These are phyloP conservation scores for Lasiodiplodia sp. DNA, from an alignment of 2,329 filamentous ascomycete genomes.

Conservation along the genomic window DNA sequence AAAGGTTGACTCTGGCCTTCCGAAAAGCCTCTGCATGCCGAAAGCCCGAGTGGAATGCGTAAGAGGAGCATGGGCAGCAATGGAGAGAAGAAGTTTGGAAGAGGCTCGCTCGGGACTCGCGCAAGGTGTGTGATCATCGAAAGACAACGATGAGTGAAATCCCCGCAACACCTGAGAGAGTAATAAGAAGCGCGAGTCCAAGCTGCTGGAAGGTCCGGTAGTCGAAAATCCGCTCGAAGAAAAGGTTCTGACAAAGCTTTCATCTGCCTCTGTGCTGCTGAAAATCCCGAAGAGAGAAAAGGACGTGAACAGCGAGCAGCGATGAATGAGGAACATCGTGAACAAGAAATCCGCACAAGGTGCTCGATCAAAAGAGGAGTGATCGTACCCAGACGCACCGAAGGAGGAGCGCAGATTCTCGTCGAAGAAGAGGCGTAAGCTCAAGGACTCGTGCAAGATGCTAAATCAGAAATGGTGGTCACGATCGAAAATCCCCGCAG, in stretches of 20 bases:
- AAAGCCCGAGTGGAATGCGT: not conserved
- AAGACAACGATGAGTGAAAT: not conserved
- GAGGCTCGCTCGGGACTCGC: not conserved
- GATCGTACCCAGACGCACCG: not conserved
- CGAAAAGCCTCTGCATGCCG: not conserved
- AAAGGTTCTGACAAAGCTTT: not conserved
- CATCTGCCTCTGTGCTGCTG: not conserved
- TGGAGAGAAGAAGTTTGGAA: not conserved
- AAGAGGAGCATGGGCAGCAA: not conserved
- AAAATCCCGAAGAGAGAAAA: not conserved
- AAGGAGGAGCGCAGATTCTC: not conserved
- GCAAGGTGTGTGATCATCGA: not conserved
- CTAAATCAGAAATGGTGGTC: not conserved
- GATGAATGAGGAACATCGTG: not conserved
- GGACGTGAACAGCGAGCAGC: not conserved
- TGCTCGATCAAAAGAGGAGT: not conserved
- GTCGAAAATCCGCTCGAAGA: not conserved
- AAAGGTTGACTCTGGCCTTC: not conserved
- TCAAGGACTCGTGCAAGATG: not conserved
- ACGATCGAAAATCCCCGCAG: not conserved
- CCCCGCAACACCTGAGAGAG: not conserved
- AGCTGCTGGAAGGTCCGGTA: not conserved
- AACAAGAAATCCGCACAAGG: not conserved
- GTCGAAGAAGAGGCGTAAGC: not conserved
- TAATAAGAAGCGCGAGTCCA: not conserved